A percentile compares a stretch with the other conserved stretches of the same genome.
Conservation (phyloP, 768 basidiomycete species). For the Amanita pallidorosea region DNA sequence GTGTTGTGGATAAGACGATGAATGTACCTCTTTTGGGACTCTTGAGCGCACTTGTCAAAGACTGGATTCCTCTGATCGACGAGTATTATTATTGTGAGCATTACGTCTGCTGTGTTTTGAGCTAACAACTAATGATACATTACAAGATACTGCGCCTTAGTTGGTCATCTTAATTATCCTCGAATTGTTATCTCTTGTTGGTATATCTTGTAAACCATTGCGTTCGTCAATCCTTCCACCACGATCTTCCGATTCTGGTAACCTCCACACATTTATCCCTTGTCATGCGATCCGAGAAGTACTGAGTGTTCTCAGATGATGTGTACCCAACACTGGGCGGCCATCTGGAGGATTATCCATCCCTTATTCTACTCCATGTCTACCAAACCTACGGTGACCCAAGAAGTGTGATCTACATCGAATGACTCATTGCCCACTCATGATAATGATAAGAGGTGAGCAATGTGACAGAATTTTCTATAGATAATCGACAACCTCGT, state of each 20-base stretch:
- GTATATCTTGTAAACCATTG: conserved; percentile 4
- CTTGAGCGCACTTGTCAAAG: conserved; percentile 58
- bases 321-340: too few relatives aligned
- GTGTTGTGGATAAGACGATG: conserved; percentile 43
- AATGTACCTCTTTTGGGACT: conserved; percentile 57
- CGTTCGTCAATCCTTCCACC: background rate
- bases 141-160: conserved; percentile 31
- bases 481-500: background rate
- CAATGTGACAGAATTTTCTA: background rate
- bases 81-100: conserved; percentile 86
- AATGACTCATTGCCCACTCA: conserved; percentile 37
- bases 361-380: conserved; percentile 1
- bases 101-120: background rate
- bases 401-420: conserved; percentile 34
- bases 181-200: background rate
- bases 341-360: background rate
- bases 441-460: conserved; percentile 37
- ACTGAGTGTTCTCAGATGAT: background rate
- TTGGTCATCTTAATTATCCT: conserved; percentile 3
- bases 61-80: conserved; percentile 84
- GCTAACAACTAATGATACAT: background rate
- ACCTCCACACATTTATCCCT: background rate
- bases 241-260: too few relatives aligned
- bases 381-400: too few relatives aligned
- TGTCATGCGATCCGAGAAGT: background rate